Conservation (phyloP, 176 grass and related monocot genomes). For the Bromus sterilis region DNA sequence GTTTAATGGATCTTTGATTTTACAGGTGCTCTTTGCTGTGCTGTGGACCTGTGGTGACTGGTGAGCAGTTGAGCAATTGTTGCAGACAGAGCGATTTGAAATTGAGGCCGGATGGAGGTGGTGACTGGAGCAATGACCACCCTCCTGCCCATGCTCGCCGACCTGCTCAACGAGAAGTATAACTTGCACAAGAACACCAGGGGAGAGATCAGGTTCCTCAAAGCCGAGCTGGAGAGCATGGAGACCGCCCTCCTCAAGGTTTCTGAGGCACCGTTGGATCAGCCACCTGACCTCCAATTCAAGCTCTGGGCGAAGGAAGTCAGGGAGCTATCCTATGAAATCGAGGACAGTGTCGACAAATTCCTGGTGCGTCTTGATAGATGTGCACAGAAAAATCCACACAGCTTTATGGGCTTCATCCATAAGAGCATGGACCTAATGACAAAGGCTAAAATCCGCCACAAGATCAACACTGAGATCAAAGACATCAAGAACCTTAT, state of each 20-base stretch:
- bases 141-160: background rate
- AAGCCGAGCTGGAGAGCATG: background rate
- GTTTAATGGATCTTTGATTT: no score
- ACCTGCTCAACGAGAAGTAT: background rate
- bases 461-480: background rate
- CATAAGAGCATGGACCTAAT: background rate
- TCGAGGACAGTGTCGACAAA: background rate
- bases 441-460: background rate
- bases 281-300: background rate
- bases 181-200: background rate
- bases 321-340: slow-evolving; percentile 5
- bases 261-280: background rate
- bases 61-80: no score
- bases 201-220: background rate
- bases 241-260: background rate
- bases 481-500: background rate
- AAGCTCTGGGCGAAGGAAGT: background rate
- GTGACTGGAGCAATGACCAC: background rate
- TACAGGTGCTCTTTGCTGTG: no score
- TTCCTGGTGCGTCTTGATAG: background rate
- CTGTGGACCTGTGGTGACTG: no score
- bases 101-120: background rate
- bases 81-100: no score
- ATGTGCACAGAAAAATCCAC: accelerated
- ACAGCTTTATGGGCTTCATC: background rate